Percentiles rank a stretch among this genome's conserved stretches.
Conservation (phyloP, 192 early-diverging fungal genomes). For the Coemansia erecta region DNA sequence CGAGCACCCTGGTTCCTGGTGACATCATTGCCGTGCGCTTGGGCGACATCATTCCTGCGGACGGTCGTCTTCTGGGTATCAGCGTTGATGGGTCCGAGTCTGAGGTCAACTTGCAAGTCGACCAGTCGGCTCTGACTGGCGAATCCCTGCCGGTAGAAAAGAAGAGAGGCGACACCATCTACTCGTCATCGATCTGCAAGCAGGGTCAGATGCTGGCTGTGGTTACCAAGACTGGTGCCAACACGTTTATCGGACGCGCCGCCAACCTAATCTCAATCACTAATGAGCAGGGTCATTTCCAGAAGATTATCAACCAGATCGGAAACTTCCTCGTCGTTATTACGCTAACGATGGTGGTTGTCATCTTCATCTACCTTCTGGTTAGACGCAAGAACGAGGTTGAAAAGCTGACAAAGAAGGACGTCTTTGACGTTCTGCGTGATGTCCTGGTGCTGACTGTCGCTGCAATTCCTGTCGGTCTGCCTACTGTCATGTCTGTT, state of each 20-base stretch:
- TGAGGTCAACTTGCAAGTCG: constrained; percentile 79
- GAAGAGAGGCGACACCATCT: constrained; percentile 77
- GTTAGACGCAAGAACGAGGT: constrained; percentile 54
- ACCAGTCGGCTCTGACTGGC: constrained; percentile 92
- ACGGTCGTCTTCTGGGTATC: constrained; percentile 77
- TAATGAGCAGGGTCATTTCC: constrained; percentile 93
- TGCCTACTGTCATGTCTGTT: constrained; percentile 89
- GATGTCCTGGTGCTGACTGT: constrained; percentile 84
- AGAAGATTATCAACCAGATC: constrained; percentile 90
- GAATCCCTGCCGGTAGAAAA: constrained; percentile 90
- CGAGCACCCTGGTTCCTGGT: constrained; percentile 80
- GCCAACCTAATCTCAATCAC: constrained; percentile 91
- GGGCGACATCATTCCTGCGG: constrained; percentile 94
- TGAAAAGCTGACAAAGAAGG: constrained; percentile 48
- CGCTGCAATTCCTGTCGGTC: constrained; percentile 91
- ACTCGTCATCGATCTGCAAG: constrained; percentile 92
- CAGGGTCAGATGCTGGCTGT: constrained; percentile 92
- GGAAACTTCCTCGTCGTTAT: constrained; percentile 91
- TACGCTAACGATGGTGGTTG: constrained; percentile 70
- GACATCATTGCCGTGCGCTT: constrained; percentile 88
- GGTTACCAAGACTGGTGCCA: constrained; percentile 86
- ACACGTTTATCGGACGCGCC: constrained; percentile 95
- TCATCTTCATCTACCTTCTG: constrained; percentile 77
- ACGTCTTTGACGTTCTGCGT: constrained; percentile 63
- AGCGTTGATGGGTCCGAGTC: constrained; percentile 74